These are phyloP conservation scores for Rhodosorus marinus DNA, from an alignment of 23 red algal species.

Conservation along the genomic window DNA sequence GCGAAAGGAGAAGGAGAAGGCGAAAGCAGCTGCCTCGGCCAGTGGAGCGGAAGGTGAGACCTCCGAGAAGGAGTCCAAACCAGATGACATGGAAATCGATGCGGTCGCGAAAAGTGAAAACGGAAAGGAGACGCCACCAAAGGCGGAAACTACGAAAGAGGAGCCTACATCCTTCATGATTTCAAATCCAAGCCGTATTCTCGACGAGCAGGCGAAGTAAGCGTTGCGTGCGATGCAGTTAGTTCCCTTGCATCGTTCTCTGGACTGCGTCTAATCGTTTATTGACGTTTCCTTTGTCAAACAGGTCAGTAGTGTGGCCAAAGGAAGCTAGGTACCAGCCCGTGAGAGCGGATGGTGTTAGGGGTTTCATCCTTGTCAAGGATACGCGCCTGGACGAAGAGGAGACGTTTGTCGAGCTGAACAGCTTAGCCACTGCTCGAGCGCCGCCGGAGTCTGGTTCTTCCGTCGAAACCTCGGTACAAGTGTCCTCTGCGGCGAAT, in stretches of 20 bases:
- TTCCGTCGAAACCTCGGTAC: no score
- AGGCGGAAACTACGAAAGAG: constrained; percentile 17
- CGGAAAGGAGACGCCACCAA: constrained; percentile 3
- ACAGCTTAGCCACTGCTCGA: no score
- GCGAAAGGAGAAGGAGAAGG: constrained; percentile 13
- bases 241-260: no score
- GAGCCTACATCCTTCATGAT: constrained; percentile 3
- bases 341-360: constrained; percentile 11
- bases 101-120: constrained; percentile 7
- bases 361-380: constrained; percentile 27
- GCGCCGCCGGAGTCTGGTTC: no score
- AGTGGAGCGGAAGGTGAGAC: background rate
- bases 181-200: no score
- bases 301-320: constrained; percentile 36
- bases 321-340: constrained; percentile 1
- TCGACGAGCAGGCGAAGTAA: no score
- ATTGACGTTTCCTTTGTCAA: no score
- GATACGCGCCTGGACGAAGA: no score
- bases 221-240: no score
- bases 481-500: no score
- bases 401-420: no score
- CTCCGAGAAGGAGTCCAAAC: constrained; percentile 2
- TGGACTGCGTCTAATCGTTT: no score
- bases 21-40: background rate
- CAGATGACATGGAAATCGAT: constrained; percentile 2